A percentile compares a stretch with the other conserved stretches of the same genome.
phyloP scores from a whole-genome alignment of 805 yeast genomes.

The Candida railenensis region DNA sequence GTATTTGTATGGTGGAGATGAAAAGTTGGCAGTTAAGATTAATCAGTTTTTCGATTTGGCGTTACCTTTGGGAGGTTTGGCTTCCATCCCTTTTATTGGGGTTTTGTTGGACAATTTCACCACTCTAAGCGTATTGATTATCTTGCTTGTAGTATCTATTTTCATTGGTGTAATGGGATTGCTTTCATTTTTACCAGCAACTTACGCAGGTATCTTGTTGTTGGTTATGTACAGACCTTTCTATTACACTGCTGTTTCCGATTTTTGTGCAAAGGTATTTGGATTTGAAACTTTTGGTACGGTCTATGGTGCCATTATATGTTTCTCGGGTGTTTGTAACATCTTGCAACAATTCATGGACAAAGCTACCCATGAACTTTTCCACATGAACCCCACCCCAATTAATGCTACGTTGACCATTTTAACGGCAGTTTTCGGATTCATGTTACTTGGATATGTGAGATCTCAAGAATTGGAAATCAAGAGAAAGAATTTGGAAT shows the following conservation, averaged over 20 bases:
- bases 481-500: slow-evolving; percentile 52
- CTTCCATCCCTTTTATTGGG: slow-evolving; percentile 88
- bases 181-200: slow-evolving; percentile 51
- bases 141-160: slow-evolving; percentile 55
- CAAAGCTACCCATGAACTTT: slow-evolving; percentile 61
- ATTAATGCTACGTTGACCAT: slow-evolving; percentile 58
- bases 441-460: slow-evolving; percentile 43
- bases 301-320: slow-evolving; percentile 82
- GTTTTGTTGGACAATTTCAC: slow-evolving; percentile 69
- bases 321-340: slow-evolving; percentile 80
- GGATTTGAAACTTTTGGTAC: slow-evolving; percentile 92
- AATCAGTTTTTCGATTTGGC: slow-evolving; percentile 83
- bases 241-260: slow-evolving; percentile 89
- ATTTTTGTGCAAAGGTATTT: slow-evolving; percentile 87
- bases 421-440: slow-evolving; percentile 54
- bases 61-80: slow-evolving; percentile 82
- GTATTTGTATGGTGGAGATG: slow-evolving; percentile 55
- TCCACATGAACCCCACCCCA: slow-evolving; percentile 77
- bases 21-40: slow-evolving; percentile 51
- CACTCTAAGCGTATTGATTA: slow-evolving; percentile 54
- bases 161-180: slow-evolving; percentile 73
- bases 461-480: slow-evolving; percentile 39
- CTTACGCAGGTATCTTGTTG: slow-evolving; percentile 66
- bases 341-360: slow-evolving; percentile 71
- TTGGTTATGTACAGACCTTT: slow-evolving; percentile 87